Evolutionary conservation across 2,329 filamentous ascomycete species (phyloP), one percentile per base, ranked within the genome.

Genomic region (Aschersonia sp.): DNA sequence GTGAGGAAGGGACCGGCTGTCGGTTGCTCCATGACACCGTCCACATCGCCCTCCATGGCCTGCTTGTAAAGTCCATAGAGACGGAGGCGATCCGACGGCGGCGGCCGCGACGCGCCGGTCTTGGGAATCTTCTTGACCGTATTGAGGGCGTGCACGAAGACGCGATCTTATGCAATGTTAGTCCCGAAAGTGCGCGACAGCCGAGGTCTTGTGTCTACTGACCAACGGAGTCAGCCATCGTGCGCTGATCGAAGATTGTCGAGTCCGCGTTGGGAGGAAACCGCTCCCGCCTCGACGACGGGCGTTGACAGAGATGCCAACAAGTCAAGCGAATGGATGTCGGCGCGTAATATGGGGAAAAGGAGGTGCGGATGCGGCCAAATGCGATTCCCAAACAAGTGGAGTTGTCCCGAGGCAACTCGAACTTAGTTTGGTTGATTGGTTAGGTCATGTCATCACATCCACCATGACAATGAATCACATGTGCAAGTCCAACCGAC

Each of bases 51-150:
- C 70, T 98, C 89, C 92, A 97, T 97, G 52, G 88, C 88, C 67
- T 98, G 92, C 64, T 98, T 98, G 71, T 98, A 98, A 55, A 98
- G 76, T 54, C 92, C 92, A 82, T 98, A 98, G 52, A 98, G 83
- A 50, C 85, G 85, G 56, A 98, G 74, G 49, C 92, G 83, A 60
- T 94, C 89, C 51, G 76, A 72, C 2, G 88, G 79, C 44, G 92
- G 92, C 43, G 92, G 92, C 52, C 92, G 84, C 53, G 87, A 81
- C 46, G 87, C 87, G 53, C 92, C 90, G 14, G 89, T 95, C 61
- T 92, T 90, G 57, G 86, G 86, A 57, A 98, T 94, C 68, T 94
- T 94, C 68, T 96, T 96, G 59, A 98, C 90, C 30, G 92, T 97
- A 69, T 95, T 96, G 66, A 98, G 84, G 55, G 92, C 92, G 78